Conservation (phyloP, 768 basidiomycete species). For the Hydnum rufescens region DNA sequence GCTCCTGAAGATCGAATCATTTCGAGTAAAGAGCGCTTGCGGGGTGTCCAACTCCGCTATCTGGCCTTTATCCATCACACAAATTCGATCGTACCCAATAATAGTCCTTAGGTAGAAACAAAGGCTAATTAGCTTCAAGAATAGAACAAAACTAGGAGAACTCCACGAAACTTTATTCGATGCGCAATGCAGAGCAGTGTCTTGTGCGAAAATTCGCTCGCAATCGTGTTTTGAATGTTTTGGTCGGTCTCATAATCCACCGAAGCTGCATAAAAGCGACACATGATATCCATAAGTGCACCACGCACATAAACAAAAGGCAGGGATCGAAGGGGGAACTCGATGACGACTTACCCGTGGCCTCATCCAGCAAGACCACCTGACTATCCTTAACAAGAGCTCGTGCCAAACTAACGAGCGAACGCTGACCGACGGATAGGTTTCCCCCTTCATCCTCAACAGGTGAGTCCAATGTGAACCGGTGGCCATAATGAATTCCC, state of each 20-base stretch:
- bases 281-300: neutral
- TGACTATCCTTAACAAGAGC: constrained; percentile 34
- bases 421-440: constrained; percentile 8
- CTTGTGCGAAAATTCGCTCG: constrained; percentile 16
- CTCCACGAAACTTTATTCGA: neutral
- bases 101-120: neutral
- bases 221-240: constrained; percentile 17
- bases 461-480: constrained; percentile 6
- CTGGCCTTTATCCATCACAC: constrained; percentile 6
- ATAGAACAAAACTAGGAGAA: neutral
- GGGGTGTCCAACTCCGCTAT: constrained; percentile 36
- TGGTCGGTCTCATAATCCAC: constrained; percentile 15
- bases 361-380: constrained; percentile 9
- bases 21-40: constrained; percentile 32
- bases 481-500: too few relatives aligned
- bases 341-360: neutral
- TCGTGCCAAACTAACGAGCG: constrained; percentile 6
- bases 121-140: neutral
- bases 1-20: constrained; percentile 52
- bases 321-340: neutral
- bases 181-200: constrained; percentile 11
- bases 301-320: neutral
- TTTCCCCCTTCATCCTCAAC: constrained; percentile 5
- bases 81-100: constrained; percentile 1
- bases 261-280: constrained; percentile 10